A percentile compares a stretch with the other conserved stretches of the same genome.
Evolutionary conservation across 2,329 filamentous ascomycete species (phyloP).

Genomic region (Arthroderma uncinatum): DNA sequence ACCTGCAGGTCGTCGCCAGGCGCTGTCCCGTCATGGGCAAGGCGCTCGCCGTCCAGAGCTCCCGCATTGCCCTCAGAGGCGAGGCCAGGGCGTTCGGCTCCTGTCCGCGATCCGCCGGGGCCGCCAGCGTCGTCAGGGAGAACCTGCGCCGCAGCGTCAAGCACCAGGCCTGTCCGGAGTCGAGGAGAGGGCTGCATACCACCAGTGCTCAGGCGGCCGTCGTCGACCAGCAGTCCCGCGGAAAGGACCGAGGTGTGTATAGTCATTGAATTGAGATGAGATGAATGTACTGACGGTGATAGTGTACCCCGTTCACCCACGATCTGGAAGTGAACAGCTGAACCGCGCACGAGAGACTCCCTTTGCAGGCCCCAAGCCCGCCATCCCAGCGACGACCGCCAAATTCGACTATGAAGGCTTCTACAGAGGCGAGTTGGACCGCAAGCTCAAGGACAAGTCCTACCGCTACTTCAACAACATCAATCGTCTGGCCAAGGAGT

Average conservation of each 20-base stretch:
- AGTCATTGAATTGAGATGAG: not conserved
- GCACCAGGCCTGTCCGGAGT: constrained; percentile 39
- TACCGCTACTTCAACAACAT: constrained; percentile 99
- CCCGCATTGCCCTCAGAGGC: constrained; percentile 25
- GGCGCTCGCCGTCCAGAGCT: constrained; percentile 73
- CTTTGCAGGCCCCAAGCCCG: constrained; percentile 28
- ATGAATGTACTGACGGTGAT: not conserved
- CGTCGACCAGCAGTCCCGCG: constrained; percentile 49
- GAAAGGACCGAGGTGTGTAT: constrained; percentile 17
- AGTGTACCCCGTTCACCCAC: constrained; percentile 10
- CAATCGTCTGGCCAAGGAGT: constrained; percentile 92
- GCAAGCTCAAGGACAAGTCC: constrained; percentile 99
- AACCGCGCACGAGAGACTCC: constrained; percentile 7
- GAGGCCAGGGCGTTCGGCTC: constrained; percentile 29
- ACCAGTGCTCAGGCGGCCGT: constrained; percentile 66
- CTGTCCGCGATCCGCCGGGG: constrained; percentile 16
- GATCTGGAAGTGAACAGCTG: not conserved
- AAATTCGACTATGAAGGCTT: constrained; percentile 88
- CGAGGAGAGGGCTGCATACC: constrained; percentile 69
- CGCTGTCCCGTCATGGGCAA: constrained; percentile 99
- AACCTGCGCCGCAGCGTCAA: constrained; percentile 20
- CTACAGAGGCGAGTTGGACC: constrained; percentile 79
- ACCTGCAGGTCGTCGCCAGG: constrained; percentile 84
- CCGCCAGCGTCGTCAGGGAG: constrained; percentile 2
- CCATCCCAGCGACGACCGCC: constrained; percentile 34